A percentile compares a stretch with the other conserved stretches of the same genome.
phyloP scores from a whole-genome alignment of 768 basidiomycete genomes.

The Tubosaeta brunneosetosa region DNA sequence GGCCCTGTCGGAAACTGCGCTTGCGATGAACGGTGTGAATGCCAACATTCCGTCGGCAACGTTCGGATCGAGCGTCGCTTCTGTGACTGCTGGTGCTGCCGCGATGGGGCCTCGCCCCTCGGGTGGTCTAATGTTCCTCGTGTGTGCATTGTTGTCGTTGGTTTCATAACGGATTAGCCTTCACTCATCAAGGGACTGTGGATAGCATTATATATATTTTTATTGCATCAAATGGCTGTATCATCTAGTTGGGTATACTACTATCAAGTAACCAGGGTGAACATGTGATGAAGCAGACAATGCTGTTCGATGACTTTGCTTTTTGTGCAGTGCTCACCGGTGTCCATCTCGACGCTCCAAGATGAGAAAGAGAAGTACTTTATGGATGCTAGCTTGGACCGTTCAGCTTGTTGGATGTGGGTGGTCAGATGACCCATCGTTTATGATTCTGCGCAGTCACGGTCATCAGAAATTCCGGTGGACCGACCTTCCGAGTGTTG shows the following conservation, averaged over 20 bases:
- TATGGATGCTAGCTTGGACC: too few relatives aligned
- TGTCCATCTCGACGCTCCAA: too few relatives aligned
- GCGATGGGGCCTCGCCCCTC: neutral
- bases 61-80: constrained; percentile 15
- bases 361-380: too few relatives aligned
- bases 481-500: neutral
- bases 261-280: neutral
- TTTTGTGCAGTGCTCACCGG: too few relatives aligned
- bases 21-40: constrained; percentile 23
- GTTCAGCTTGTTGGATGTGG: too few relatives aligned
- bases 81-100: constrained; percentile 15
- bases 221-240: neutral
- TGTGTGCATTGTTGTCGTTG: constrained; percentile 10
- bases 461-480: neutral
- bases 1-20: constrained; percentile 30
- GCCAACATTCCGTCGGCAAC: constrained; percentile 20
- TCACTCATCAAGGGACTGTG: neutral
- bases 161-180: neutral
- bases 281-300: neutral
- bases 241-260: neutral
- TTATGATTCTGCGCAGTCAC: neutral
- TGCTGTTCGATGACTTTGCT: too few relatives aligned
- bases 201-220: neutral
- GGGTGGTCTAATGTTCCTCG: neutral
- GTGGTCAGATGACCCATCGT: too few relatives aligned